Percentiles rank a stretch among this genome's conserved stretches.
These are phyloP conservation scores for Populus davidiana DNA, from an alignment of 345 rosid genomes.

Conservation along the genomic window DNA sequence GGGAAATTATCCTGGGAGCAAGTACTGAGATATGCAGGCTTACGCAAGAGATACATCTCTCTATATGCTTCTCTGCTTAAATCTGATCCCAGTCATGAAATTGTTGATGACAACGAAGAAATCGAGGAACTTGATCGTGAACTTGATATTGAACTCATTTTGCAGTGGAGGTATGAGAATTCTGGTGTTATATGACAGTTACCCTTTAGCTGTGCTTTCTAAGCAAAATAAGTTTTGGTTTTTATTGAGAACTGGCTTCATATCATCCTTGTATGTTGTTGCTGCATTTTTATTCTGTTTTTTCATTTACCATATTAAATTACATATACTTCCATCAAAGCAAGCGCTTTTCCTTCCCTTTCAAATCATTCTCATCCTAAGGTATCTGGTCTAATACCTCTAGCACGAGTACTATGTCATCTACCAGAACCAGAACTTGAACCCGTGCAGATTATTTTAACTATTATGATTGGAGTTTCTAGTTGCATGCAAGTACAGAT, in stretches of 20 bases:
- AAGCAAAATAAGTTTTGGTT: not conserved
- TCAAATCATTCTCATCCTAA: not conserved
- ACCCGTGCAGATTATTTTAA: not conserved
- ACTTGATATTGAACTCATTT: slow-evolving; percentile 83
- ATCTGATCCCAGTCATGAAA: slow-evolving; percentile 56
- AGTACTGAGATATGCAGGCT: slow-evolving; percentile 61
- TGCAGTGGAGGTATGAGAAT: slow-evolving; percentile 85
- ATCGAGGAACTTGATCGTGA: slow-evolving; percentile 78
- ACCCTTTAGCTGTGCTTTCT: not conserved
- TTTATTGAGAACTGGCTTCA: too few species aligned
- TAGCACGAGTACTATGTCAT: not conserved
- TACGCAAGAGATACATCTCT: slow-evolving; percentile 86
- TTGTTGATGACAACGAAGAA: slow-evolving; percentile 74
- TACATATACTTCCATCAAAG: too few species aligned
- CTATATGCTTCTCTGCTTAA: slow-evolving; percentile 84
- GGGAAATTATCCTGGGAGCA: slow-evolving; percentile 95
- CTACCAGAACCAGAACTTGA: too few species aligned
- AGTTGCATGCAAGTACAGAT: not conserved
- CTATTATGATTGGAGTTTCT: not conserved
- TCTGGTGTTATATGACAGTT: not conserved
- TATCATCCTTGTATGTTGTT: too few species aligned
- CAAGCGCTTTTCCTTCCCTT: too few species aligned
- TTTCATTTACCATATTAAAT: too few species aligned
- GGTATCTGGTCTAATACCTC: not conserved
- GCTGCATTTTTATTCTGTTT: too few species aligned